phyloP scores from a whole-genome alignment of 805 yeast genomes.

The Candida broadrunensis region DNA sequence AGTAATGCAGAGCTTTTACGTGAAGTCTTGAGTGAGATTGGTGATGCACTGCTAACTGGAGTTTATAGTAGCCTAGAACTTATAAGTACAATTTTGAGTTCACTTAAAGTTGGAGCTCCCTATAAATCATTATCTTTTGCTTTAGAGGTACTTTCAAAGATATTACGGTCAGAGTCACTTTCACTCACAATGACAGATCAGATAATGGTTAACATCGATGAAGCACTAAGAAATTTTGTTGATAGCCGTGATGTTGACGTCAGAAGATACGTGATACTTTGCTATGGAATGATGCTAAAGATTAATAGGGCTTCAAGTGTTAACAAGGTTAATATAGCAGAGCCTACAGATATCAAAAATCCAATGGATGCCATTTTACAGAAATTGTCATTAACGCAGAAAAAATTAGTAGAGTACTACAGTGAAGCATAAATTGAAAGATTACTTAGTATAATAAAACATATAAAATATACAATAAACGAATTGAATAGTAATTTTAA shows the following conservation, averaged over 20 bases:
- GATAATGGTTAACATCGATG: slow-evolving; percentile 23
- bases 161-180: slow-evolving; percentile 17
- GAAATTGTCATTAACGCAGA: slow-evolving; percentile 40
- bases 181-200: slow-evolving; percentile 15
- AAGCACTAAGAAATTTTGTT: slow-evolving; percentile 21
- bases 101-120: slow-evolving; percentile 11
- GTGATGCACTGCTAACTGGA: slow-evolving; percentile 28
- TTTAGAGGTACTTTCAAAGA: slow-evolving; percentile 16
- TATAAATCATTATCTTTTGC: neutral
- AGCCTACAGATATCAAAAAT: slow-evolving; percentile 10
- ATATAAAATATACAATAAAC: too few relatives aligned
- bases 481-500: too few relatives aligned
- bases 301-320: neutral
- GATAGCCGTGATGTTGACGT: slow-evolving; percentile 30
- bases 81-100: slow-evolving; percentile 10
- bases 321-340: neutral
- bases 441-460: neutral
- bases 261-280: slow-evolving; percentile 34
- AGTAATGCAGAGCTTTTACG: slow-evolving; percentile 8
- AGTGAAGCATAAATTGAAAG: slow-evolving; percentile 15
- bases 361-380: slow-evolving; percentile 23
- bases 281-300: slow-evolving; percentile 34
- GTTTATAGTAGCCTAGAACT: slow-evolving; percentile 19
- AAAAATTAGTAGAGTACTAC: slow-evolving; percentile 47
- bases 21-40: slow-evolving; percentile 20